Percentiles rank a stretch among this genome's conserved stretches.
Evolutionary conservation across 148 eudicot species (phyloP).

Genomic region (Camellia japonica): DNA sequence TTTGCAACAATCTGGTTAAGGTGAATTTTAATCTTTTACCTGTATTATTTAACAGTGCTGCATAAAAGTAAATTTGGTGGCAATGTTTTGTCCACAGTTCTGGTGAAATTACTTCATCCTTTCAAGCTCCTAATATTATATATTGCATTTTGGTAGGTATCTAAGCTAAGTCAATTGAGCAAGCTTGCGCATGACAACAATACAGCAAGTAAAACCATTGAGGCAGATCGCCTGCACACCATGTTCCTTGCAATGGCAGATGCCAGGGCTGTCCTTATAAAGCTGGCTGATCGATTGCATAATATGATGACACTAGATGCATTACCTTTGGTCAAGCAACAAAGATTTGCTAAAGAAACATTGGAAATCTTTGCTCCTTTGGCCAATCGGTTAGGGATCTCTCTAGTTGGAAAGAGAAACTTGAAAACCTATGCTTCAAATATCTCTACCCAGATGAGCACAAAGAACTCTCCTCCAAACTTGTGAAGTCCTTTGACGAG

Average conservation of each 20-base stretch:
- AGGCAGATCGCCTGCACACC: slow-evolving; percentile 90
- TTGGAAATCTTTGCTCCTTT: slow-evolving; percentile 90
- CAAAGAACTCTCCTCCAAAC: slow-evolving; percentile 57
- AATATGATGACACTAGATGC: slow-evolving; percentile 91
- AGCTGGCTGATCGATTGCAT: slow-evolving; percentile 90
- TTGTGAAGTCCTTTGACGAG: slow-evolving; percentile 64
- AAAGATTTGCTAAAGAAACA: slow-evolving; percentile 89
- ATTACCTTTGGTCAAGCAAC: slow-evolving; percentile 65
- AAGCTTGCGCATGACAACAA: slow-evolving; percentile 92
- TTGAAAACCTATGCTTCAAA: slow-evolving; percentile 82
- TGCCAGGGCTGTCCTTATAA: slow-evolving; percentile 92
- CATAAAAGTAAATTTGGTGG: background rate
- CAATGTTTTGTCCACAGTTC: background rate
- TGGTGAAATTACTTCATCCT: background rate
- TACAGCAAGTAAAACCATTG: slow-evolving; percentile 72
- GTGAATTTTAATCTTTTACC: background rate
- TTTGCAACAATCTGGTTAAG: too few relatives aligned
- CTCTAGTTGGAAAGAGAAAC: slow-evolving; percentile 87
- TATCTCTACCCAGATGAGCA: slow-evolving; percentile 66
- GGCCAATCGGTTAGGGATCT: slow-evolving; percentile 90
- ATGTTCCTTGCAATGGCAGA: slow-evolving; percentile 99
- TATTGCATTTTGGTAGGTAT: slow-evolving; percentile 46
- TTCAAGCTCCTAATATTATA: slow-evolving; percentile 8
- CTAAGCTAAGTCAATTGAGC: slow-evolving; percentile 88
- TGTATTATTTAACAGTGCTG: background rate